Conservation (phyloP, 208 protist genomes). For the Wallacemonas sp. region DNA sequence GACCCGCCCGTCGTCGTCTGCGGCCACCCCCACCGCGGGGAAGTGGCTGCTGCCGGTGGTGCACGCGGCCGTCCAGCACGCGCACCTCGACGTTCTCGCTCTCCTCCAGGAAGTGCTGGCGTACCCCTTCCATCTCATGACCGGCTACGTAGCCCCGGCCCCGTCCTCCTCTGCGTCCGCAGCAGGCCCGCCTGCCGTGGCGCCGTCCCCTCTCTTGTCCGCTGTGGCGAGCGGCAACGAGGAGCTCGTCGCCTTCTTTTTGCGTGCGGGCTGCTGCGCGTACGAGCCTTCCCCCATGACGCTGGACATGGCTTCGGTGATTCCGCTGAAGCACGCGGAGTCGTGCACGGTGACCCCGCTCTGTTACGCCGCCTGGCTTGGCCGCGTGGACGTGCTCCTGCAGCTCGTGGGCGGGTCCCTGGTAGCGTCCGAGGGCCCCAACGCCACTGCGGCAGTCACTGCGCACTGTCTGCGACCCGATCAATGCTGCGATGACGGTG, state of each 20-base stretch:
- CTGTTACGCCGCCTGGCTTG: slow-evolving; percentile 60
- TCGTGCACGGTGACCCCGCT: slow-evolving; percentile 48
- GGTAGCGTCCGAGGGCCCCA: slow-evolving; percentile 16
- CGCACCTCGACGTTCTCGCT: slow-evolving; percentile 43
- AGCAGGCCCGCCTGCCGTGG: slow-evolving; percentile 6
- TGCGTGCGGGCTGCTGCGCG: slow-evolving; percentile 41
- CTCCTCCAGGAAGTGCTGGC: slow-evolving; percentile 44
- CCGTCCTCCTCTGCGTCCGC: neutral
- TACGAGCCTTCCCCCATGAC: slow-evolving; percentile 25
- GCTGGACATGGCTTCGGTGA: slow-evolving; percentile 19
- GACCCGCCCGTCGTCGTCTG: neutral
- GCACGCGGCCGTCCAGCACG: slow-evolving; percentile 36
- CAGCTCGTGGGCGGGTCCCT: slow-evolving; percentile 35
- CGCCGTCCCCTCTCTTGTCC: slow-evolving; percentile 30
- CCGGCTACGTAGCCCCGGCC: neutral
- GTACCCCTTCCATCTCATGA: slow-evolving; percentile 22
- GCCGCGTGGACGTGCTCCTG: slow-evolving; percentile 40
- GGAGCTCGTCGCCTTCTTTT: slow-evolving; percentile 47
- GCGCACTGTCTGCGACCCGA: slow-evolving; percentile 8
- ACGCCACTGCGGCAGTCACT: neutral
- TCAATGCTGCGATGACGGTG: slow-evolving; percentile 22
- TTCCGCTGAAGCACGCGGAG: slow-evolving; percentile 29
- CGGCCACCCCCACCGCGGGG: neutral
- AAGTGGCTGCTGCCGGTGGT: slow-evolving; percentile 49
- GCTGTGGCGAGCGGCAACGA: slow-evolving; percentile 43